Evolutionary conservation across 164 flowering plant genomes (phyloP).

Genomic region (Santalum album): DNA sequence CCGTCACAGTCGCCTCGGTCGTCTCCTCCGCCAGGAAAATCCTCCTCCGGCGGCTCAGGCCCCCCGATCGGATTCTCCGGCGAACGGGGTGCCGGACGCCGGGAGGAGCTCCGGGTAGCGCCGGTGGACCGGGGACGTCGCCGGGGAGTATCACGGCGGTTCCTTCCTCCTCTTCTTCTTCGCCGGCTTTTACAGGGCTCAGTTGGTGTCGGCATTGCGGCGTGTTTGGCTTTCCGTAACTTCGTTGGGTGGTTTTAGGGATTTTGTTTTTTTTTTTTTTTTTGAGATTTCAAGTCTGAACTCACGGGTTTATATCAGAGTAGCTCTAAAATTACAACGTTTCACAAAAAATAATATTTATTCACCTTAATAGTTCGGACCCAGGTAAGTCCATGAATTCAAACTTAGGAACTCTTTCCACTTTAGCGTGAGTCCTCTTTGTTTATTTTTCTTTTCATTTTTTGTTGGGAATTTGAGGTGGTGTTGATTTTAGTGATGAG

Average conservation of each 20-base stretch:
- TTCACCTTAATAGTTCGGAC: too few relatives aligned
- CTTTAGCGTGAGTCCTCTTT: too few relatives aligned
- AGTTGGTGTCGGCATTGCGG: slow-evolving; percentile 6
- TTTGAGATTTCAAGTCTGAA: too few relatives aligned
- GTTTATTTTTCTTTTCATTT: too few relatives aligned
- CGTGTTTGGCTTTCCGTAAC: slow-evolving; percentile 8
- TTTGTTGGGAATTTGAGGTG: too few relatives aligned
- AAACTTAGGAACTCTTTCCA: too few relatives aligned
- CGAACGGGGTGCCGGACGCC: neutral
- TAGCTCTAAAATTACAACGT: too few relatives aligned
- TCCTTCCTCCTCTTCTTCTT: neutral
- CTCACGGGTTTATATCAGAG: too few relatives aligned
- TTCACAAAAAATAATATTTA: too few relatives aligned
- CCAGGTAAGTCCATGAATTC: too few relatives aligned
- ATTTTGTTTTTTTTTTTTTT: neutral
- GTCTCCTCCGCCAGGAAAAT: neutral
- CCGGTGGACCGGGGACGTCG: neutral
- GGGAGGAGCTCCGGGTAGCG: neutral
- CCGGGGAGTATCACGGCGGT: neutral
- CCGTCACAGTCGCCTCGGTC: neutral
- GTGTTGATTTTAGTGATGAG: too few relatives aligned
- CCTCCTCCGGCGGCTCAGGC: neutral
- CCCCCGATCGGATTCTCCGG: neutral
- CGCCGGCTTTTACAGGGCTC: neutral
- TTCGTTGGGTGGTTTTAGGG: slow-evolving; percentile 2